Evolutionary conservation across 2,329 filamentous ascomycete species (phyloP), one percentile per base, ranked within the genome.

Genomic region (Fusarium floridanum): DNA sequence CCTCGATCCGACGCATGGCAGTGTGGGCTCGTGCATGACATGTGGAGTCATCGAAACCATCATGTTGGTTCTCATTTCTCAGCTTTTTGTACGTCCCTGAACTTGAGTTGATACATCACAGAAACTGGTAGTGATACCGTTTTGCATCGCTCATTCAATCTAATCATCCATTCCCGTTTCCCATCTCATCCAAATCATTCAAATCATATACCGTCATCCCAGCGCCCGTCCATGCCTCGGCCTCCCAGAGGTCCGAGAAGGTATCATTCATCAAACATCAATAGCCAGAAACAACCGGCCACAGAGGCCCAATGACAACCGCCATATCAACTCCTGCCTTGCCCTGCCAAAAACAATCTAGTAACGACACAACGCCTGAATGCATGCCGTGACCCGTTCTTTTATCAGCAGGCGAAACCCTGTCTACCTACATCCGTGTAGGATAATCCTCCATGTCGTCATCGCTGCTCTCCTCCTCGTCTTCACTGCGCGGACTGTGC

Each of bases 381-480:
- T 79, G 72, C 74, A 77, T 78, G 70, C 72, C 71, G 63, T 62
- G 66, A 65, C 65, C 48, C 48, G 22, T 50, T 50, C 27, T 32
- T 55, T 55, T 32, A 16, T 34, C 50, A 55, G 27, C 50, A 55
- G 50, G 50, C 50, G 50, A 20, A 55, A 55, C 50, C 50, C 50
- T 20, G 39, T 63, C 56, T 55, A 75, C 74, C 56, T 55, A 75
- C 74, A 77, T 76, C 50, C 74, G 68, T n/a, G 76, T 22, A n/a
- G 75, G 67, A 74, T 79, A 81, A 34, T 88, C 87, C 71, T 89
- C 89, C 82, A 89, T 87, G 12, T 86, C 87, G 55, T 91, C 89
- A 61, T 90, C 89, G 66, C 87, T 89, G 72, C 85, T 89, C 55
- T 88, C 87, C 22, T 84, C 85, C 27, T 84, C 39, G 3, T 48